Base-by-base conservation (phyloP, 768 basidiomycete species). In the Lentinula boryana region DNA sequence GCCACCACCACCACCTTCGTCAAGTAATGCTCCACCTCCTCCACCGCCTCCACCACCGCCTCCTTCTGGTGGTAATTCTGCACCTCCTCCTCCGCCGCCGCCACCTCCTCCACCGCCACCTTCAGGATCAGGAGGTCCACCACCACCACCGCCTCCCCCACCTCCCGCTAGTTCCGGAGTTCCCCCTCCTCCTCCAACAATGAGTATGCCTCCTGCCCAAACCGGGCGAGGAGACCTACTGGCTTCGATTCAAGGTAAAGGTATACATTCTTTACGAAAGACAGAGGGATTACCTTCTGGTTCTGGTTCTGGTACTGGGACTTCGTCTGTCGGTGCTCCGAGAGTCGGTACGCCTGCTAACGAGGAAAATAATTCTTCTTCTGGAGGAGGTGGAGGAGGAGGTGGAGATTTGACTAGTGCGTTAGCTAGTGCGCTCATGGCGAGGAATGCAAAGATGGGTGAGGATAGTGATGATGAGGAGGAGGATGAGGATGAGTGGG, bases 391-490 rank as follows among this genome's bases (percentile, higher is more conserved):
- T 51, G 72, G 23, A 23, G 23, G 23, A 27, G 27, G 68, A 1
- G 77, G n/a, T n/a, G n/a, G n/a, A n/a, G 88, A 95, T 73, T 71
- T 96, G 62, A 93, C 94, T 0, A 80, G 84, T 4, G 91, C 93
- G 7, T 76, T 97, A 50, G 95, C 93, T 5, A 89, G 85, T 53
- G 94, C 94, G 1, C 72, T 98, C 63, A 74, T 87, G 66, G 84
- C 88, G 70, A 76, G 95, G 65, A 96, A 91, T 70, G 93, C 90
- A 76, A 88, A 91, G 68, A 75, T 96, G 65, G 93, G 90, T 2
- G 92, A 94, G 65, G 91, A 89, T 67, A 89, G 91, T 65, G 88
- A 89, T 54, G 88, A 89, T 21, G 89, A 89, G 4, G 87, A 87
- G 0, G 87, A 88, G 23, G 87, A 87, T 44, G 87, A 87, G 43